Evolutionary conservation across 108 stramenopile genomes (phyloP), one percentile per base, ranked within the genome.

Genomic region (Cyclotella kingstonii): DNA sequence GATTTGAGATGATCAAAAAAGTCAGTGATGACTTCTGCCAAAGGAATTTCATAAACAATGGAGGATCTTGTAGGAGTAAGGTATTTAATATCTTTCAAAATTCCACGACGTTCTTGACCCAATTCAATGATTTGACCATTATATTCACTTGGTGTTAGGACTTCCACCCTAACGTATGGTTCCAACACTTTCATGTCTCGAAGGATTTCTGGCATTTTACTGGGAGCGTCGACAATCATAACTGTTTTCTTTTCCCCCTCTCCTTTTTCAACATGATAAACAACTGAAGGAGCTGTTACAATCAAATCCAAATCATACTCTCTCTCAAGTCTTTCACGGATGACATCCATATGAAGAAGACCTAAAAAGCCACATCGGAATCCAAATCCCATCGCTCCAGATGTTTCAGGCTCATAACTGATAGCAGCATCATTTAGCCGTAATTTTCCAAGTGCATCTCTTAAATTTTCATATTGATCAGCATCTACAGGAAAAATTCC

Each of bases 361-460:
- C 98, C 98, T 36, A 99, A 80, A 66, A 99, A 99, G 0, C 98
- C 97, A 58, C 95, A 96, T 17, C 97, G 86, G 51, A 97, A 96
- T 11, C 97, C 91, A 63, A 93, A 93, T 29, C 91, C 91, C 86
- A 98, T 87, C 17, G 94, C 89, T 2, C 89, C 85, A 8, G 83
- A 87, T 11, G 70, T 82, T 68, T 97, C 96, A 0, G 92, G 90
- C 73, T 91, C 90, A 47, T 88, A 91, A 3, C 81, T 64, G 7
- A 97, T 57, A 12, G 90, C 78, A 18, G 95, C 94, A 82, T 99
- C 98, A 63, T 97, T 99, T 44, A 99, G 73, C 8, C 81, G 66
- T 22, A 99, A 80, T 64, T 95, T 93, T 39, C 96, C 94, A 44
- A 98, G 74, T 15, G 96, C 85, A 52, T 85, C 85, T 45, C 94